phyloP scores from a whole-genome alignment of 352 stramenopile species.

The Aphanomyces euteiches region DNA sequence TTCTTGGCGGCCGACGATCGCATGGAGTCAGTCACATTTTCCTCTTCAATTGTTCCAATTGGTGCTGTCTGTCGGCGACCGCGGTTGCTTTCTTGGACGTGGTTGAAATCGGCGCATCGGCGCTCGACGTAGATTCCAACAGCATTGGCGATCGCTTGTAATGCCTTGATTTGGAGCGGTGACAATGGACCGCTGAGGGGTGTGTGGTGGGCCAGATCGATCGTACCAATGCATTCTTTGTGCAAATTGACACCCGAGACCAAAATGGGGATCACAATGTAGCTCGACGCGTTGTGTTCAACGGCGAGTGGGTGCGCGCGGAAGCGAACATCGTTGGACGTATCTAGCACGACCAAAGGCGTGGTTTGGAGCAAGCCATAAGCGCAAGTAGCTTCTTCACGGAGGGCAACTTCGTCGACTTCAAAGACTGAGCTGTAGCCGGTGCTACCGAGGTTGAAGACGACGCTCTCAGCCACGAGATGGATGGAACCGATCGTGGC shows the following conservation, averaged over 20 bases:
- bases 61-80: slow-evolving; percentile 21
- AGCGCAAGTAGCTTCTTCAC: slow-evolving; percentile 61
- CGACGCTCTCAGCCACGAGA: slow-evolving; percentile 49
- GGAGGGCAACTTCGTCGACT: slow-evolving; percentile 54
- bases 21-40: background rate
- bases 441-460: slow-evolving; percentile 63
- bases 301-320: slow-evolving; percentile 60
- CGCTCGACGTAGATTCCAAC: slow-evolving; percentile 25
- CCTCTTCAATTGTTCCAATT: background rate
- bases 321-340: slow-evolving; percentile 59
- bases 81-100: slow-evolving; percentile 13
- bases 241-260: slow-evolving; percentile 9
- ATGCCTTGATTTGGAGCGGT: slow-evolving; percentile 6
- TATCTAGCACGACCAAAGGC: slow-evolving; percentile 63
- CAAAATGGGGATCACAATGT: slow-evolving; percentile 63
- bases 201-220: slow-evolving; percentile 9
- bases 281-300: slow-evolving; percentile 52
- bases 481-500: slow-evolving; percentile 57
- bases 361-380: slow-evolving; percentile 64
- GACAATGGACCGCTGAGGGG: background rate
- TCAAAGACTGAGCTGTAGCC: slow-evolving; percentile 32
- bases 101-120: slow-evolving; percentile 21
- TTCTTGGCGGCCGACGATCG: background rate
- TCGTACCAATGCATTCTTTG: slow-evolving; percentile 23
- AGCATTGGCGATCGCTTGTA: slow-evolving; percentile 12